Evolutionary conservation across 108 stramenopile genomes (phyloP).

Genomic region (Skeletonema menzelii): DNA sequence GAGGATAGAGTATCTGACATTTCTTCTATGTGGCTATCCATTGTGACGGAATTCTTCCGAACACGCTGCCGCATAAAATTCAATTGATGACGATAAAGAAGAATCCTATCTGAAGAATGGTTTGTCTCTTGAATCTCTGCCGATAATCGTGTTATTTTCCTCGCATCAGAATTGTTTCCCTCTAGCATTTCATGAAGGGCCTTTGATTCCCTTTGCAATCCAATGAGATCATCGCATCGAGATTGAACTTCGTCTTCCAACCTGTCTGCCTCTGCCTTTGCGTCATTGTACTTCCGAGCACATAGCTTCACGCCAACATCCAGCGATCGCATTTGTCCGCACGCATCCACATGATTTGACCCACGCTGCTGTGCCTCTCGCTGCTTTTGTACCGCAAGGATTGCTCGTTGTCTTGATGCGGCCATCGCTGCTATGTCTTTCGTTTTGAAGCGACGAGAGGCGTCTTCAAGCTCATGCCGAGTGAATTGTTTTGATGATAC

Average conservation of each 20-base stretch:
- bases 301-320: conserved; percentile 53
- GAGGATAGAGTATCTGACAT: conserved; percentile 57
- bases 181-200: conserved; percentile 67
- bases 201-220: conserved; percentile 55
- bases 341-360: conserved; percentile 19
- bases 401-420: conserved; percentile 29
- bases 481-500: conserved; percentile 40
- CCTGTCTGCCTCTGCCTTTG: conserved; percentile 52
- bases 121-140: conserved; percentile 56
- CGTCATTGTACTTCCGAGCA: conserved; percentile 69
- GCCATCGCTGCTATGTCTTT: conserved; percentile 38
- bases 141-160: conserved; percentile 47
- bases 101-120: conserved; percentile 42
- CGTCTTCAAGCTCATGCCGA: conserved; percentile 39
- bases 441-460: conserved; percentile 29
- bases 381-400: conserved; percentile 33
- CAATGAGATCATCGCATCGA: conserved; percentile 47
- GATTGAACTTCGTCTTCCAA: conserved; percentile 50
- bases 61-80: conserved; percentile 65
- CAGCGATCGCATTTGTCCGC: conserved; percentile 44
- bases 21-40: conserved; percentile 61
- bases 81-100: conserved; percentile 66
- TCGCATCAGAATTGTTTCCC: conserved; percentile 54
- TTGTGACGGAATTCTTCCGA: conserved; percentile 55
- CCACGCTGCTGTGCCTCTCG: conserved; percentile 25